A percentile compares a stretch with the other conserved stretches of the same genome.
Evolutionary conservation across 495 filamentous ascomycete genomes (phyloP).

Genomic region (Trichodelitschia bisporula): DNA sequence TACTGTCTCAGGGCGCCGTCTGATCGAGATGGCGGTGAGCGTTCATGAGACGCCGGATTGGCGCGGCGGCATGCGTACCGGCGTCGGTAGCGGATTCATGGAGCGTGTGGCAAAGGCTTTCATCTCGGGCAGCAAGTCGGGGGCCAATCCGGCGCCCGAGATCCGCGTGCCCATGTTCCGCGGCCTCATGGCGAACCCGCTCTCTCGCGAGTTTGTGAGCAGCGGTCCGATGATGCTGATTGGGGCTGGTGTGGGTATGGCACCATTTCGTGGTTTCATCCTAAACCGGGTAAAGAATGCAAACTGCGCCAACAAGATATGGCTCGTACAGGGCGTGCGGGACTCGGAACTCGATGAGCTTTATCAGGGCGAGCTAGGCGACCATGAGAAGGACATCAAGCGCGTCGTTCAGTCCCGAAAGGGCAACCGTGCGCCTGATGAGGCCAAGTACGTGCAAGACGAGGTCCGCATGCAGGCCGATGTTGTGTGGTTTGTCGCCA

Average conservation of each 20-base stretch:
- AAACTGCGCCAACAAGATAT: conserved; percentile 97
- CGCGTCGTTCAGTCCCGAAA: conserved; percentile 82
- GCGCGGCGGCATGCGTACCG: conserved; percentile 22
- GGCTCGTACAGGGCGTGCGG: conserved; percentile 92
- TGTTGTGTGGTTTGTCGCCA: conserved; percentile 90
- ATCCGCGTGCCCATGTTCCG: conserved; percentile 88
- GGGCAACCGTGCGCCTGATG: conserved; percentile 9
- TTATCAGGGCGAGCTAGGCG: conserved; percentile 89
- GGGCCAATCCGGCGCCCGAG: conserved; percentile 12
- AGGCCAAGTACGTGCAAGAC: conserved; percentile 19
- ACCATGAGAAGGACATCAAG: conserved; percentile 79
- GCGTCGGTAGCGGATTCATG: conserved; percentile 43
- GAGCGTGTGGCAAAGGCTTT: conserved; percentile 51
- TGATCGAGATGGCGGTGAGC: conserved; percentile 86
- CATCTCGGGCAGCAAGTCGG: conserved; percentile 29
- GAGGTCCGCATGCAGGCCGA: conserved; percentile 51
- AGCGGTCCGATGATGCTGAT: conserved; percentile 96
- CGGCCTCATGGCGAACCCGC: conserved; percentile 91
- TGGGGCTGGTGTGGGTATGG: conserved; percentile 88
- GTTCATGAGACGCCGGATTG: conserved; percentile 73
- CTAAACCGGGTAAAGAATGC: conserved; percentile 83
- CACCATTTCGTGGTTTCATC: conserved; percentile 92
- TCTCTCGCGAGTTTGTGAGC: conserved; percentile 65
- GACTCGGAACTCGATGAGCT: conserved; percentile 84
- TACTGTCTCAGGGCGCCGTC: conserved; percentile 41